Evolutionary conservation across 2,329 filamentous ascomycete species (phyloP).

Genomic region (Clarireedia sp.): DNA sequence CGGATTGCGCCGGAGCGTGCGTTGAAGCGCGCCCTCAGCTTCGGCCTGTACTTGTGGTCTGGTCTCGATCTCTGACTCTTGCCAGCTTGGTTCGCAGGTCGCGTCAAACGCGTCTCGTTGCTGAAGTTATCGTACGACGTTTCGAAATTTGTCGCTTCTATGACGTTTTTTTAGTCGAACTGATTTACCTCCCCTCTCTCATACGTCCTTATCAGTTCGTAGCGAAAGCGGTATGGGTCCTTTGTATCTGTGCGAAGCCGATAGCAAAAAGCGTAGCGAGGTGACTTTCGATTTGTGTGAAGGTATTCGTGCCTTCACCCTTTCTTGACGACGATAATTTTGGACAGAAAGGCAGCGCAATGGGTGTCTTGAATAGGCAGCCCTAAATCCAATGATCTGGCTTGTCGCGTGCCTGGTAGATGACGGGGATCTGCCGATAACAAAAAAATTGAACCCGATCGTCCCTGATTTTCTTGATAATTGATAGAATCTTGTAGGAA

Average conservation of each 20-base stretch:
- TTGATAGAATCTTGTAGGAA: background rate
- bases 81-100: background rate
- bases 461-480: constrained; percentile 1
- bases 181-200: background rate
- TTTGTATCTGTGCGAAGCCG: background rate
- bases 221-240: background rate
- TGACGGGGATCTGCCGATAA: constrained; percentile 12
- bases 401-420: constrained; percentile 18
- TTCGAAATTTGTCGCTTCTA: background rate
- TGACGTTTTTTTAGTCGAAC: background rate
- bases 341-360: constrained; percentile 8
- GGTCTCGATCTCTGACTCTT: background rate
- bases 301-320: background rate
- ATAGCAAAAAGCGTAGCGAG: background rate
- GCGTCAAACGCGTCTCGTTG: background rate
- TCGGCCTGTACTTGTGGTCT: background rate
- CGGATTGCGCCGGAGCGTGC: constrained; percentile 41
- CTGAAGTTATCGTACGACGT: background rate
- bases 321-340: background rate
- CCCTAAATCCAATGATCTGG: constrained; percentile 17
- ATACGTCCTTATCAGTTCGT: background rate
- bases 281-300: background rate
- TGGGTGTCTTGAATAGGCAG: constrained; percentile 11
- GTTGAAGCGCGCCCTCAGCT: constrained; percentile 33
- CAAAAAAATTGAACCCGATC: background rate